phyloP scores from a whole-genome alignment of 192 early-diverging fungal genomes.

The Mortierella alpina region DNA sequence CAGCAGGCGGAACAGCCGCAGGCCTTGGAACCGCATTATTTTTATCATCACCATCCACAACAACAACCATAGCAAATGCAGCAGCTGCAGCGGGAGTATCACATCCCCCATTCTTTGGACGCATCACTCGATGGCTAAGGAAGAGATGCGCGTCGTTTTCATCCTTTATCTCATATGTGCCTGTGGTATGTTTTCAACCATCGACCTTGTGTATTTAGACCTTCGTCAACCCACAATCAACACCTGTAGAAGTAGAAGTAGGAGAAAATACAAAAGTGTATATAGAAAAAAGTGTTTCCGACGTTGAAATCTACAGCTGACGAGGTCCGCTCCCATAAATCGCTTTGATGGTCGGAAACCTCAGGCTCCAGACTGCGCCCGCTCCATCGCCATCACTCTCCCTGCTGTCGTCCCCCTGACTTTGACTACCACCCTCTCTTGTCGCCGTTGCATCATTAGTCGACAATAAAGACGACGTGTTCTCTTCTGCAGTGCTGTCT shows the following conservation, averaged over 20 bases:
- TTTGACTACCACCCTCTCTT: not conserved
- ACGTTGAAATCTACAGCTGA: constrained; percentile 7
- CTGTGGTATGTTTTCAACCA: too few relatives aligned
- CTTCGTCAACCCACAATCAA: not conserved
- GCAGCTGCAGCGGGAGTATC: not conserved
- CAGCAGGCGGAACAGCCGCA: not conserved
- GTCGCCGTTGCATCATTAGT: not conserved
- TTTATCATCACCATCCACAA: not conserved
- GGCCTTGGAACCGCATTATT: not conserved
- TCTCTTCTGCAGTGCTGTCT: not conserved
- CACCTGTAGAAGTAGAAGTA: not conserved
- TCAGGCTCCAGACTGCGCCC: constrained; percentile 48
- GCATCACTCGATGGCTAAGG: too few relatives aligned
- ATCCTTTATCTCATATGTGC: too few relatives aligned
- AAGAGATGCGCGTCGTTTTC: too few relatives aligned
- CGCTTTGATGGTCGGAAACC: constrained; percentile 66
- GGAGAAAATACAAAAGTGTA: not conserved
- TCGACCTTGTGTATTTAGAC: too few relatives aligned
- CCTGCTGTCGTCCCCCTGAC: not conserved
- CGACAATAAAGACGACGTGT: not conserved
- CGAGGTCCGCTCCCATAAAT: constrained; percentile 56
- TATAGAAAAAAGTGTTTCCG: not conserved
- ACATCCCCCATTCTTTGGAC: too few relatives aligned
- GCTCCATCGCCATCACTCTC: not conserved
- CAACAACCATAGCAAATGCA: constrained; percentile 4